Evolutionary conservation across 2,329 filamentous ascomycete genomes (phyloP).

Genomic region (Xylaria sp.): DNA sequence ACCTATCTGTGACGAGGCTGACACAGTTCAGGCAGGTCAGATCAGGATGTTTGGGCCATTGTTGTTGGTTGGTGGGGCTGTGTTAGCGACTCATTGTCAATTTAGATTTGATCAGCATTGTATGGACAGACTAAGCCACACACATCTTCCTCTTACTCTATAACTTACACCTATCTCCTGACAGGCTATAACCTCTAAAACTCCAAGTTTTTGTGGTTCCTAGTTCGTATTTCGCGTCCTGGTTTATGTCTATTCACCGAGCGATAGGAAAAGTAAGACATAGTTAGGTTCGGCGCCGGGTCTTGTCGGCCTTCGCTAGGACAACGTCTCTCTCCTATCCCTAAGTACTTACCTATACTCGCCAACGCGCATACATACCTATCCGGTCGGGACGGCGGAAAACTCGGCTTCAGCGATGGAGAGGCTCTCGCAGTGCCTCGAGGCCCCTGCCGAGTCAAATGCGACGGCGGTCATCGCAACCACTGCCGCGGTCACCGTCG

Average conservation of each 20-base stretch:
- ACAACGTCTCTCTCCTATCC: not conserved
- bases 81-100: not conserved
- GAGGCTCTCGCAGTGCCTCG: constrained; percentile 28
- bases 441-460: constrained; percentile 28
- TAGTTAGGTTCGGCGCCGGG: too few relatives aligned
- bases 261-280: too few relatives aligned
- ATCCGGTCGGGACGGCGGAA: not conserved
- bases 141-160: not conserved
- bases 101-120: not conserved
- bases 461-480: constrained; percentile 42
- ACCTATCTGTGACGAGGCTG: not conserved
- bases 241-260: too few relatives aligned
- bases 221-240: too few relatives aligned
- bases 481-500: constrained; percentile 46
- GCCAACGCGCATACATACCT: too few relatives aligned
- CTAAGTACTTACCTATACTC: too few relatives aligned
- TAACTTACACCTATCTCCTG: not conserved
- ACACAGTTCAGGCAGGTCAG: too few relatives aligned
- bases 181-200: not conserved
- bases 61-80: not conserved
- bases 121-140: not conserved
- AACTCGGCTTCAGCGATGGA: constrained; percentile 33
- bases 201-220: not conserved
- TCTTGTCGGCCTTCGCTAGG: not conserved
- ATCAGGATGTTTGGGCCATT: not conserved